These are phyloP conservation scores for Lipomyces sp. DNA, from an alignment of 805 yeast genomes.

Conservation along the genomic window DNA sequence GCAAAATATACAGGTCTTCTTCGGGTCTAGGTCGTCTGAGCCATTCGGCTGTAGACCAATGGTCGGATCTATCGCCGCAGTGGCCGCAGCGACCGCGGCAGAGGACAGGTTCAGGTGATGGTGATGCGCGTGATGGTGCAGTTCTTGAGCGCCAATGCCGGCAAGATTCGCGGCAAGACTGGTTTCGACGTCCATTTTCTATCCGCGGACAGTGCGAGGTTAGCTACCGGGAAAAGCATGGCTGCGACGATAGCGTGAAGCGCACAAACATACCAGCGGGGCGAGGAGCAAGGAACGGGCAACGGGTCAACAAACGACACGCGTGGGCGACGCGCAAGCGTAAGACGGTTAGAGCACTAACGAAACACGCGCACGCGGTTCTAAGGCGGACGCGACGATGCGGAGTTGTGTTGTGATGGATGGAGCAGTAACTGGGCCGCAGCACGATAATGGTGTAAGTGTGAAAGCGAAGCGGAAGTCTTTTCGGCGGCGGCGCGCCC, in stretches of 20 bases:
- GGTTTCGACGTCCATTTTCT: slow-evolving; percentile 22
- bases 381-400: too few relatives aligned
- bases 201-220: neutral
- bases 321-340: too few relatives aligned
- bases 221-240: too few relatives aligned
- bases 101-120: slow-evolving; percentile 22
- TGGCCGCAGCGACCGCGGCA: slow-evolving; percentile 12
- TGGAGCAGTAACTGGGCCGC: neutral
- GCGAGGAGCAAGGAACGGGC: too few relatives aligned
- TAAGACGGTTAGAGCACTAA: too few relatives aligned
- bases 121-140: slow-evolving; percentile 24
- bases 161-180: slow-evolving; percentile 27
- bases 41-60: slow-evolving; percentile 10
- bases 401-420: neutral
- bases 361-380: too few relatives aligned
- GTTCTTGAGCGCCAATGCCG: slow-evolving; percentile 22
- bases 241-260: too few relatives aligned
- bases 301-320: too few relatives aligned
- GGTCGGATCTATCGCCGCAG: slow-evolving; percentile 24
- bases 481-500: too few relatives aligned
- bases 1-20: slow-evolving; percentile 51
- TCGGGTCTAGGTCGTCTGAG: slow-evolving; percentile 29
- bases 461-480: neutral
- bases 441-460: neutral
- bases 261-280: too few relatives aligned